Evolutionary conservation across 208 protist species (phyloP).

Genomic region (Leishmania tropica): DNA sequence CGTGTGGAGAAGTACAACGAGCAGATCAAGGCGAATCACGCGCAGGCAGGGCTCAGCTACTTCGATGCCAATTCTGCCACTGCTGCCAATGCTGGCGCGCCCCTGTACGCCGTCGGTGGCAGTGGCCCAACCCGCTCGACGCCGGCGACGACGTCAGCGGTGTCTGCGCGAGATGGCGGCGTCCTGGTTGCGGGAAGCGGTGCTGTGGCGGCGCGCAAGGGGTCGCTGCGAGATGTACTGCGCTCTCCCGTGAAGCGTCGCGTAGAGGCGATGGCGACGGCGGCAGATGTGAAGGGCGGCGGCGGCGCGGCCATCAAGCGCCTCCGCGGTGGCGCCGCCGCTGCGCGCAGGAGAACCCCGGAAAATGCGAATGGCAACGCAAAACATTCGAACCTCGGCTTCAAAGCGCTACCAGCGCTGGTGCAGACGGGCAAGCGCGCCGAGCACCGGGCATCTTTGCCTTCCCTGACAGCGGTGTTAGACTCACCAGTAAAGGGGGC

Average conservation of each 20-base stretch:
- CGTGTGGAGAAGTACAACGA: slow-evolving; percentile 25
- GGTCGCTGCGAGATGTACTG: slow-evolving; percentile 25
- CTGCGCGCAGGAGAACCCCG: not conserved
- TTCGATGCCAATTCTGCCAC: not conserved
- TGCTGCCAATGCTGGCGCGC: not conserved
- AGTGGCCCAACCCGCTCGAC: not conserved
- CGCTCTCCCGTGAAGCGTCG: slow-evolving; percentile 4
- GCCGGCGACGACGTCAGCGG: not conserved
- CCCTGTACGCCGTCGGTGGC: not conserved
- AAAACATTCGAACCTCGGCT: no score
- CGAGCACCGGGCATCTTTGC: not conserved
- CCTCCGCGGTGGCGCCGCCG: no score
- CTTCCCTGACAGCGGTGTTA: slow-evolving; percentile 2
- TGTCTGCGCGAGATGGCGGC: not conserved
- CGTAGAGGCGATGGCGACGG: not conserved
- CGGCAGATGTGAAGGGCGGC: not conserved
- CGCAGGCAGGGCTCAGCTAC: slow-evolving; percentile 3
- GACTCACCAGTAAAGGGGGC: slow-evolving; percentile 3
- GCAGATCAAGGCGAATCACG: slow-evolving; percentile 31
- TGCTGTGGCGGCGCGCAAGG: not conserved
- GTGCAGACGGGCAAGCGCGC: slow-evolving; percentile 3
- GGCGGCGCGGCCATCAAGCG: not conserved
- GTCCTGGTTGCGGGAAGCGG: not conserved
- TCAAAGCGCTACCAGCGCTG: not conserved
- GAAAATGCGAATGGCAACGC: not conserved